Base-by-base conservation (phyloP, 1,139 yeast genomes). In the Suhomyces guaymorum region DNA sequence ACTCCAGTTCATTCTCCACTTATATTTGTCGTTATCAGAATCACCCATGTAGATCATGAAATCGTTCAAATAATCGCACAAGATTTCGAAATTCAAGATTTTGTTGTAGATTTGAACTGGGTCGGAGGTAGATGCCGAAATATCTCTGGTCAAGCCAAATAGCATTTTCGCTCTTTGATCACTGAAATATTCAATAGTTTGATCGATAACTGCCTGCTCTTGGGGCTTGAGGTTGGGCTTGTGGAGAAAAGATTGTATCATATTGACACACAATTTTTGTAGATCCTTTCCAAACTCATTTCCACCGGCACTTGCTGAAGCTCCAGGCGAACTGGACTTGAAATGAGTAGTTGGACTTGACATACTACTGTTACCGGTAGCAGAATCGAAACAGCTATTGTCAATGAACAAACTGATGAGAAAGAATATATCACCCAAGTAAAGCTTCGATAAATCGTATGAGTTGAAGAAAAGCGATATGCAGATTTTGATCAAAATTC, bases 91-190 rank as follows among this genome's bases (percentile, higher is more conserved):
- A 17, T 79, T 78, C 26, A 62, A 60, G 0, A 73, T 66, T 31
- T 66, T 59, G 32, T 78, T 75, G 26, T 74, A 70, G 34, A 77
- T 69, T 42, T 70, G 77, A 19, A 56, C 56, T 3, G 58, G 45
- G 35, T 64, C 72, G 1, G 54, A 45, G 3, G 52, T 44, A 1
- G 48, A 41, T 4, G 54, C 31, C 12, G 71, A 17, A 63, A 66
- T 23, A 25, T 82, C 90, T 47, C 88, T 78, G n/a, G 81, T 80
- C 43, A 86, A 66, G 0, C 96, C 96, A 61, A 86, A 86, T 42
- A 86, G 63, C 69, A 85, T 75, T 47, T 78, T 80, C 4, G 86
- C 82, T 51, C 90, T 73, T 37, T 84, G 87, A 8, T 86, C 80
- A 36, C 86, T 78, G 43, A 87, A 73, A 35, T 75, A 76, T 4